phyloP scores from a whole-genome alignment of 1,284 basidiomycete genomes.

The Farysia itapuensis region DNA sequence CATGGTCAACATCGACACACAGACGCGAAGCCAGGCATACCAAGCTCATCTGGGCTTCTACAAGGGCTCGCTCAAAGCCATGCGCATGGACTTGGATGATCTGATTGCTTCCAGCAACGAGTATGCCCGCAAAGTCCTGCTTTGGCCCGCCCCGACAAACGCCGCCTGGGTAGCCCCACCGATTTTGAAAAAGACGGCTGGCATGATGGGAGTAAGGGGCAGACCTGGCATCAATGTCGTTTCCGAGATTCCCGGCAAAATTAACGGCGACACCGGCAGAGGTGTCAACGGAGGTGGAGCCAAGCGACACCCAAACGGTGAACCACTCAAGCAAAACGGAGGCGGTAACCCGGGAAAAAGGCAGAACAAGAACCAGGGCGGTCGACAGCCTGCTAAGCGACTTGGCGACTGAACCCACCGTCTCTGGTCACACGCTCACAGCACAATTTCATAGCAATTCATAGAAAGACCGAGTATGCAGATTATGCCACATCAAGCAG shows the following conservation, averaged over 20 bases:
- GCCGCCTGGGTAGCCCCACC: slow-evolving; percentile 59
- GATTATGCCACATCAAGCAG: too few species aligned
- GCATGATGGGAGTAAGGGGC: slow-evolving; percentile 69
- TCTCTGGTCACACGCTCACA: background rate
- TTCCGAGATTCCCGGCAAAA: background rate
- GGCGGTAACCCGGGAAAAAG: slow-evolving; percentile 19
- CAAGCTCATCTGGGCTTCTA: slow-evolving; percentile 68
- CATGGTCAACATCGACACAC: slow-evolving; percentile 23
- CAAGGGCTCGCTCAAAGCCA: slow-evolving; percentile 62
- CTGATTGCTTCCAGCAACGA: slow-evolving; percentile 64
- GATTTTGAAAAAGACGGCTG: slow-evolving; percentile 65
- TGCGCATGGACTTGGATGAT: slow-evolving; percentile 63
- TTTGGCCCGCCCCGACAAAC: slow-evolving; percentile 26
- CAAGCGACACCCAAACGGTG: too few species aligned
- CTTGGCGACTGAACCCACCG: too few species aligned
- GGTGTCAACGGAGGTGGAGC: too few species aligned
- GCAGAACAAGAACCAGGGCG: slow-evolving; percentile 16
- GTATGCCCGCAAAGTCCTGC: slow-evolving; percentile 56
- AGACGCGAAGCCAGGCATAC: slow-evolving; percentile 64
- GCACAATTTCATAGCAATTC: too few species aligned
- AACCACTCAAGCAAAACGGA: slow-evolving; percentile 5
- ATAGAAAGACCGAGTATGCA: too few species aligned
- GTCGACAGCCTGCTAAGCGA: slow-evolving; percentile 13
- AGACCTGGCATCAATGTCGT: slow-evolving; percentile 63
- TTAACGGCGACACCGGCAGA: background rate